Percentiles rank a stretch among this genome's conserved stretches.
phyloP scores from a whole-genome alignment of 2,329 filamentous ascomycete genomes.

The Aspergillus sp. region DNA sequence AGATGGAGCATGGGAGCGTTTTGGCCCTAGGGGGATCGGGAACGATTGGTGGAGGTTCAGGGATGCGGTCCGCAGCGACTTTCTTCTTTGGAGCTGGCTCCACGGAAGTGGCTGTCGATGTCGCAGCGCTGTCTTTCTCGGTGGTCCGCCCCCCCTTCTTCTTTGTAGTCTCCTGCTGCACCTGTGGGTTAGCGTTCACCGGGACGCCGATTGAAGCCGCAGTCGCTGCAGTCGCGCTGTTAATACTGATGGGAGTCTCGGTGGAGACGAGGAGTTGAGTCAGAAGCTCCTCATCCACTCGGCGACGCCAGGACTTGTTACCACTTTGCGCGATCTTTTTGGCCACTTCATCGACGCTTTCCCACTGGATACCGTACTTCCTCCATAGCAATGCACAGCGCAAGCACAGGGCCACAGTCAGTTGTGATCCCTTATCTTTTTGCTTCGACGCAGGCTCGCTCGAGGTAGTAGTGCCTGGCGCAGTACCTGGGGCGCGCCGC shows the following conservation, averaged over 20 bases:
- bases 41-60: constrained; percentile 61
- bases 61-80: constrained; percentile 57
- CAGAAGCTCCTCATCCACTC: constrained; percentile 83
- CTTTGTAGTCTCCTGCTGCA: constrained; percentile 56
- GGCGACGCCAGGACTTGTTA: constrained; percentile 80
- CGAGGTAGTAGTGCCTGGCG: constrained; percentile 68
- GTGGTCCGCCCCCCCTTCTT: constrained; percentile 58
- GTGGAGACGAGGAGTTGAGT: constrained; percentile 48
- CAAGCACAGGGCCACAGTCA: constrained; percentile 80
- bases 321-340: constrained; percentile 82
- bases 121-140: constrained; percentile 53
- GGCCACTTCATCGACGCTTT: constrained; percentile 85
- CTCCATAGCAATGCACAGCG: constrained; percentile 93
- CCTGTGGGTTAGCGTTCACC: constrained; percentile 36
- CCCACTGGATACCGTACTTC: constrained; percentile 93
- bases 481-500: constrained; percentile 80
- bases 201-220: constrained; percentile 47
- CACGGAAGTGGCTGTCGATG: constrained; percentile 46
- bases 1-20: constrained; percentile 81
- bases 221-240: constrained; percentile 44
- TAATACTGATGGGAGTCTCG: constrained; percentile 48
- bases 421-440: constrained; percentile 75
- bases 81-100: constrained; percentile 63
- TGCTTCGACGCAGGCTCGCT: constrained; percentile 65
- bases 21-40: constrained; percentile 79